Base-by-base conservation (phyloP, 1,284 basidiomycete genomes). In the Puccinia triticina region DNA sequence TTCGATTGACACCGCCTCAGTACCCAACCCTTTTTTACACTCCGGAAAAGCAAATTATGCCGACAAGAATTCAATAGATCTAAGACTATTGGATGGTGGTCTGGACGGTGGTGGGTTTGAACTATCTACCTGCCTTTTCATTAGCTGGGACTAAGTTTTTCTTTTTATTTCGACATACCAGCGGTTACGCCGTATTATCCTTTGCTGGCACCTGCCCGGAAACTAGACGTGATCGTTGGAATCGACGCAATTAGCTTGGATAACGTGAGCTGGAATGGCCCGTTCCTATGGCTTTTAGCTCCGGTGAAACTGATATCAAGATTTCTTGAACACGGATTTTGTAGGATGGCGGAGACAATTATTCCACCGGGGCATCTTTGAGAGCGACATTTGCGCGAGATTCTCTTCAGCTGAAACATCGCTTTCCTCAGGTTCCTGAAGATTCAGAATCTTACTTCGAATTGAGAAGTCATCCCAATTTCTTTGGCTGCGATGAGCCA, bases 101-200 rank as follows among this genome's bases (percentile, higher is more conserved):
- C 29, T 69, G 10, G 80, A 76, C 32, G 80, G 72, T 23, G 59
- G 80, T 82, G 0, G 21, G 73, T 76, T 32, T 69, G 12, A 14
- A 40, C 40, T 8, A n/a, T 59, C 55, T 16, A 32, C 23, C 43
- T 29, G 14, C 3, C 43, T 10, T 14, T 29, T 59, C 32, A 53
- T 34, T 53, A n/a, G 14, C 26, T 21, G 1, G 5, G 5, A 64
- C 59, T 69, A 10, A 16, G n/a, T 14, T 46, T 69, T 57, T 57
- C 37, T 40, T 53, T 26, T 23, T 34, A 48, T n/a, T 10, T 67
- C 7, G 16, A 14, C 7, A 67, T 29, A 29, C 8, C 53, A 82
- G 80, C 40, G 23, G 72, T 76, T 18, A 76, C 80, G 26, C 80
- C 80, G n/a, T 82, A 82, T 55, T 32, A 46, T n/a, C 80, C 80